A percentile compares a stretch with the other conserved stretches of the same genome.
Conservation (phyloP, 1,284 basidiomycete species). For the Wallemia ichthyophaga region DNA sequence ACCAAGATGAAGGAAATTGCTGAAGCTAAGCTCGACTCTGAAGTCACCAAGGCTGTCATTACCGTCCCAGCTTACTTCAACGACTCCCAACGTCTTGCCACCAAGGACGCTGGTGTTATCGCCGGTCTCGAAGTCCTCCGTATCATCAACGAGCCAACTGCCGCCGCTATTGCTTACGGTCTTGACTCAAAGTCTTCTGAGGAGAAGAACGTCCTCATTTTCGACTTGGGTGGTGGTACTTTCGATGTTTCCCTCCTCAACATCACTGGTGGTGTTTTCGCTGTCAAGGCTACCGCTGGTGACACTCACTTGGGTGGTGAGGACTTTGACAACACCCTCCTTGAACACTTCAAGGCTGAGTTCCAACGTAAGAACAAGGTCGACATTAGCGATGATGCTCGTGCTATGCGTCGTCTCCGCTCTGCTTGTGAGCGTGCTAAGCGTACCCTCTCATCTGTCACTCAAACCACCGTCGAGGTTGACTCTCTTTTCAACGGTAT, state of each 20-base stretch:
- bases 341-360: conserved; percentile 47
- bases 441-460: conserved; percentile 86
- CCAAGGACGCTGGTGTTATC: conserved; percentile 30
- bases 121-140: conserved; percentile 33
- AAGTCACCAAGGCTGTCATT: conserved; percentile 32
- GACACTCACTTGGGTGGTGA: conserved; percentile 42
- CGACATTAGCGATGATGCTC: conserved; percentile 83
- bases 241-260: conserved; percentile 34
- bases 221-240: conserved; percentile 86
- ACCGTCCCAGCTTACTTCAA: conserved; percentile 42
- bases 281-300: conserved; percentile 30
- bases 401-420: conserved; percentile 78
- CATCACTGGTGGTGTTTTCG: conserved; percentile 31
- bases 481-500: conserved; percentile 69
- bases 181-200: conserved; percentile 42
- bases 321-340: conserved; percentile 89
- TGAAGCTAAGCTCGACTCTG: conserved; percentile 30
- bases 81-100: conserved; percentile 33
- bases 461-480: conserved; percentile 95
- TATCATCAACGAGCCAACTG: conserved; percentile 34
- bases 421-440: conserved; percentile 98
- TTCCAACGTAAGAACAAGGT: conserved; percentile 42
- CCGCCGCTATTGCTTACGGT: conserved; percentile 25
- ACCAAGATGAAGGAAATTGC: conserved; percentile 82
- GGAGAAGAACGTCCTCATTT: conserved; percentile 97